A percentile compares a stretch with the other conserved stretches of the same genome.
phyloP scores from a whole-genome alignment of 192 early-diverging fungal species.

The Backusella psychrophila region DNA sequence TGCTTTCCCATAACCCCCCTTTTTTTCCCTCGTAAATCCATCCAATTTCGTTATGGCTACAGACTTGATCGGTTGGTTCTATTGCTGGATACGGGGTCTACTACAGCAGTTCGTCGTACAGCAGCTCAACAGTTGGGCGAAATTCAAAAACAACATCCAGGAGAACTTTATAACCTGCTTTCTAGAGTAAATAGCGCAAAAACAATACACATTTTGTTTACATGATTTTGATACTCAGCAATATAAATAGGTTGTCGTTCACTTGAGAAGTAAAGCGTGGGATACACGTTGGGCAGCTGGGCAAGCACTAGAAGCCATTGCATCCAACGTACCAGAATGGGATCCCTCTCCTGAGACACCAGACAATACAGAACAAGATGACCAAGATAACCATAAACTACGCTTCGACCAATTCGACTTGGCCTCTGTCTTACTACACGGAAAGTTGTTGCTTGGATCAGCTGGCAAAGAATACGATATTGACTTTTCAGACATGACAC shows the following conservation, averaged over 20 bases:
- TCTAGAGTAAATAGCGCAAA: conserved; percentile 54
- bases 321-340: conserved; percentile 87
- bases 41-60: not conserved
- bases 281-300: conserved; percentile 95
- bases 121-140: conserved; percentile 96
- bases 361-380: conserved; percentile 3
- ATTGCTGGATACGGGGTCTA: conserved; percentile 93
- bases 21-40: not conserved
- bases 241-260: conserved; percentile 66
- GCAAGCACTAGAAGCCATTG: conserved; percentile 88
- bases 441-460: conserved; percentile 75
- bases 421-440: conserved; percentile 72
- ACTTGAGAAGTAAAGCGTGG: conserved; percentile 89
- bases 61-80: conserved; percentile 93
- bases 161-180: conserved; percentile 87
- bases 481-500: conserved; percentile 73
- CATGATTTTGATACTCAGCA: not conserved
- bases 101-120: conserved; percentile 77
- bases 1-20: not conserved
- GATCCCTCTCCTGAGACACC: conserved; percentile 45
- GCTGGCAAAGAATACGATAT: conserved; percentile 94
- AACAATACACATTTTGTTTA: not conserved
- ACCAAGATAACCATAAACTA: conserved; percentile 50
- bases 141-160: conserved; percentile 90
- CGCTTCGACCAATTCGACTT: conserved; percentile 85